phyloP scores from a whole-genome alignment of 108 stramenopile species.

The Parietichytrium sp. region DNA sequence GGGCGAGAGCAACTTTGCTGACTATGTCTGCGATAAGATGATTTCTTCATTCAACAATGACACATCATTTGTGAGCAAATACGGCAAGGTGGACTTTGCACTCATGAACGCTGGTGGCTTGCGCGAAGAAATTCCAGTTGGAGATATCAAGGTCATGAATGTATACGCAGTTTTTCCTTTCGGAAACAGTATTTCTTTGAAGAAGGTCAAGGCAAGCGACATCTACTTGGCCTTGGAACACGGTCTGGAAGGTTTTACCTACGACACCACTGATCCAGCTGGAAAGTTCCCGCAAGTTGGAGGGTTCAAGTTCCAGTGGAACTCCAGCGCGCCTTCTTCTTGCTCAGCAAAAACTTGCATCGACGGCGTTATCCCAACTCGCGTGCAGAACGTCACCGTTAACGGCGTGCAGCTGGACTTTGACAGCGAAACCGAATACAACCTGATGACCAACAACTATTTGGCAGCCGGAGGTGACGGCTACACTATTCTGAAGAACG shows the following conservation, averaged over 20 bases:
- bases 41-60: background rate
- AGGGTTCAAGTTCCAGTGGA: background rate
- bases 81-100: background rate
- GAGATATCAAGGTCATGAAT: background rate
- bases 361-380: background rate
- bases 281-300: slow-evolving; percentile 23
- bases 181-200: background rate
- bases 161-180: background rate
- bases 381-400: background rate
- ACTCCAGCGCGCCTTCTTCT: background rate
- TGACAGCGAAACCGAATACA: background rate
- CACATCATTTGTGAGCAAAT: background rate
- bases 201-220: background rate
- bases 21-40: background rate
- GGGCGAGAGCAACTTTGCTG: background rate
- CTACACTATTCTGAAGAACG: background rate
- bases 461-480: background rate
- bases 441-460: background rate
- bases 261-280: too few species aligned
- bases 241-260: background rate
- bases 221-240: background rate
- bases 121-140: background rate
- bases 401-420: background rate
- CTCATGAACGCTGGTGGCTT: slow-evolving; percentile 25
- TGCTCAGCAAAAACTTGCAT: background rate